Evolutionary conservation across 208 protist genomes (phyloP).

Genomic region (Leptomonas seymouri): DNA sequence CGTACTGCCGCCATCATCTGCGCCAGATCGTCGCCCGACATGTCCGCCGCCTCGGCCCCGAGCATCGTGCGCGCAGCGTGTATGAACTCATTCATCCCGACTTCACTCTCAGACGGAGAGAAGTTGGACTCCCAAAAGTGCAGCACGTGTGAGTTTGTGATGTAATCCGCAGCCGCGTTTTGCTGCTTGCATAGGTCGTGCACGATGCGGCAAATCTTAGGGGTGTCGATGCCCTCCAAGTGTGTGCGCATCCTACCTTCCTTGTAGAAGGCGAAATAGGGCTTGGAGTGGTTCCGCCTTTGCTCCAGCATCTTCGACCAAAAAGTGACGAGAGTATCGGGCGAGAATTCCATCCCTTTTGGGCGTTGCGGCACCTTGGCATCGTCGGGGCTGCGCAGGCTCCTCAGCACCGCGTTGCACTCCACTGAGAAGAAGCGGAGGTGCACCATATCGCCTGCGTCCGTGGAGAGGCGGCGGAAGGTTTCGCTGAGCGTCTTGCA

Average conservation of each 20-base stretch:
- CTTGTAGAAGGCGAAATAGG: constrained; percentile 91
- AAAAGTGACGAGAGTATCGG: constrained; percentile 63
- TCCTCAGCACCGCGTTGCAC: constrained; percentile 82
- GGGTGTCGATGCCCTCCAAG: constrained; percentile 88
- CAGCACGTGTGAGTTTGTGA: constrained; percentile 70
- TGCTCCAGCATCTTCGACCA: constrained; percentile 67
- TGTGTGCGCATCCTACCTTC: constrained; percentile 69
- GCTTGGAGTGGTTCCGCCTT: constrained; percentile 80
- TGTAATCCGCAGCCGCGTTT: constrained; percentile 73
- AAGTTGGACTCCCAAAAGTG: constrained; percentile 82
- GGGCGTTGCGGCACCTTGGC: constrained; percentile 19
- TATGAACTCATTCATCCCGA: constrained; percentile 50
- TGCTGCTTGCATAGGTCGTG: constrained; percentile 72
- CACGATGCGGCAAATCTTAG: constrained; percentile 80
- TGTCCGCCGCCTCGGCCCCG: constrained; percentile 13
- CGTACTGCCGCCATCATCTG: constrained; percentile 44
- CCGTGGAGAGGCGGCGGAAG: constrained; percentile 84
- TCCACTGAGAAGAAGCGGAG: constrained; percentile 88
- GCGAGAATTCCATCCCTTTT: constrained; percentile 51
- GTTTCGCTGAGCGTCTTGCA: constrained; percentile 86
- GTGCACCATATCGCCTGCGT: constrained; percentile 75
- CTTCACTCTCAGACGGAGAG: constrained; percentile 64
- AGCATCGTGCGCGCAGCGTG: constrained; percentile 32
- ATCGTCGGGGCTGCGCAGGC: constrained; percentile 49
- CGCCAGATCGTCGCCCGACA: constrained; percentile 28